Conservation (phyloP, 2,329 filamentous ascomycete species). For the Diaporthe batatas region DNA sequence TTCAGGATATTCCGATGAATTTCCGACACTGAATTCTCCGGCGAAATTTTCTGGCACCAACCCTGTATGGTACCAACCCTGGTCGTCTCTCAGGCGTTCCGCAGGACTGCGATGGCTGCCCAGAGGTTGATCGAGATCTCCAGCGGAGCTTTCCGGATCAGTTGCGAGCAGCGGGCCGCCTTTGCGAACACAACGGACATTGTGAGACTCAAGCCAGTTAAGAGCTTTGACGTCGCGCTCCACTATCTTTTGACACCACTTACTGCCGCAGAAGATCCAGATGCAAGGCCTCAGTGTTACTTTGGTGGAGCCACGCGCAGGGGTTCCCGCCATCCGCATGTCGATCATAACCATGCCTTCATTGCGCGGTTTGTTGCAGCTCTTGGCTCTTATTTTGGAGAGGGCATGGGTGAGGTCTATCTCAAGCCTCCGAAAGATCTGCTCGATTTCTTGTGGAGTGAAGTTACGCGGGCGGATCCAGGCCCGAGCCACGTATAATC, state of each 20-base stretch:
- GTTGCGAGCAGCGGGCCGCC: not conserved
- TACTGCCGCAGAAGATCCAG: not conserved
- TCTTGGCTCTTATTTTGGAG: not conserved
- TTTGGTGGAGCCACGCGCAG: not conserved
- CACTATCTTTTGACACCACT: not conserved
- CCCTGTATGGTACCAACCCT: no score
- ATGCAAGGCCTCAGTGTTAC: not conserved
- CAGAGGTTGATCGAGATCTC: no score
- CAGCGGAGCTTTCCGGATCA: not conserved
- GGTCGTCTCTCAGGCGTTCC: no score
- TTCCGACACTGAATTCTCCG: no score
- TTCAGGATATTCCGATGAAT: no score
- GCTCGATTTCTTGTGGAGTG: not conserved
- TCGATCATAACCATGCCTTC: not conserved
- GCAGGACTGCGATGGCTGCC: no score
- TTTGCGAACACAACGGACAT: not conserved
- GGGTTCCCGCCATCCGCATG: not conserved
- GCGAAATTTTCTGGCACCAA: no score
- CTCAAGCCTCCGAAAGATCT: not conserved
- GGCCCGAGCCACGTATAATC: not conserved
- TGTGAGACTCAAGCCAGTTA: not conserved
- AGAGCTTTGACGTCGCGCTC: not conserved
- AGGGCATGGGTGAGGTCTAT: not conserved
- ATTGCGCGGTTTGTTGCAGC: not conserved
- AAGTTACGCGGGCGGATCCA: not conserved